Evolutionary conservation across 371 early-diverging fungal genomes (phyloP), one percentile per base, ranked within the genome.

Genomic region (Dinochytrium kinnereticum): DNA sequence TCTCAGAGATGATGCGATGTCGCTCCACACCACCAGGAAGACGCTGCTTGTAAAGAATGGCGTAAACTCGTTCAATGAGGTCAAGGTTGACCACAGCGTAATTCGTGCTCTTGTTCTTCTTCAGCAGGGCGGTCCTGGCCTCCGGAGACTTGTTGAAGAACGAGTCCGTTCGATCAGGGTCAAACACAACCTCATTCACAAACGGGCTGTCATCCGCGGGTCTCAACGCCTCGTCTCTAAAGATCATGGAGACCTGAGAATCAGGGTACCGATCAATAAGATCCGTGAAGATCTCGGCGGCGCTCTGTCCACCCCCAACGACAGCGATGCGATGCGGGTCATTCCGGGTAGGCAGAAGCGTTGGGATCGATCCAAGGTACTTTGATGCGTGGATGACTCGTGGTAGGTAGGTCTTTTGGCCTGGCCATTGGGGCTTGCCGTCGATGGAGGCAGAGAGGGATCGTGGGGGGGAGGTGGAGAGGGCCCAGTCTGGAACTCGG

Each of bases 101-200:
- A 68, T 78, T 78, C 1, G 79, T 78, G 59, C 59, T 68, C 31
- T 19, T 30, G 66, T 78, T 44, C n/a, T 64, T 28, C 7, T 36
- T 5, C 13, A 76, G 65, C 30, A 10, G 15, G n/a, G 66, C 39
- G 0, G 13, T 2, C 26, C 72, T 50, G 30, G 64, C 21, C 31
- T 72, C 59, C 30, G 31, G 13, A 0, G 73, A 44, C 57, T 38
- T 33, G 1, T 38, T 24, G 64, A 66, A 78, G 59, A 78, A 78
- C n/a, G 15, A n/a, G 49, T 73, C 73, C 0, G 67, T 71, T 1
- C 34, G 24, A 30, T 69, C 70, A 0, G 75, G 74, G 51, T 78
- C 64, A 69, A 78, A 78, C n/a, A 78, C 65, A 55, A 55, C 57
- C 51, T 73, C 67, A 74, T 78, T 78, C 38, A 78, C 78, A 68